Percentiles rank a stretch among this genome's conserved stretches.
Conservation (phyloP, 345 rosid genomes). For the Fremontodendron californicum region DNA sequence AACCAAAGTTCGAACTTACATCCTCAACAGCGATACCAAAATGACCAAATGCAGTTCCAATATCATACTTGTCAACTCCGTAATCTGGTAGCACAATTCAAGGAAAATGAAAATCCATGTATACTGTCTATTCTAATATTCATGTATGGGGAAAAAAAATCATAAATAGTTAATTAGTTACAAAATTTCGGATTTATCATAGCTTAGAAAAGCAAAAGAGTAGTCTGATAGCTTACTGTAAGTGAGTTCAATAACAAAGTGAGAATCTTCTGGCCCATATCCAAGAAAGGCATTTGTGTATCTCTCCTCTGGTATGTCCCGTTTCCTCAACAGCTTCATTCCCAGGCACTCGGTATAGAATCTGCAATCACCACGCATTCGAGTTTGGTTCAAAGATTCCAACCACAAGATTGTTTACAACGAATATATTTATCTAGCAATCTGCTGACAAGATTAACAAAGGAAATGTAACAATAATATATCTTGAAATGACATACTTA, state of each 20-base stretch:
- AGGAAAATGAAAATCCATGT: background rate
- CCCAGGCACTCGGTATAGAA: constrained; percentile 97
- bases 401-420: background rate
- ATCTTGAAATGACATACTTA: constrained; percentile 39
- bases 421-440: background rate
- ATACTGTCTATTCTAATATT: background rate
- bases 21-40: constrained; percentile 94
- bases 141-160: background rate
- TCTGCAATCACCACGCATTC: constrained; percentile 32
- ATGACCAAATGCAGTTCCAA: constrained; percentile 93
- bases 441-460: background rate
- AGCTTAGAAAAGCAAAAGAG: background rate
- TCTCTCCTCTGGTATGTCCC: constrained; percentile 97
- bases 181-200: background rate
- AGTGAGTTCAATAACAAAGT: constrained; percentile 90
- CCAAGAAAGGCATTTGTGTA: constrained; percentile 97
- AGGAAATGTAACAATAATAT: background rate
- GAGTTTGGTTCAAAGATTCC: background rate
- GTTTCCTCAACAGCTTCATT: constrained; percentile 93
- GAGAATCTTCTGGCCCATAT: constrained; percentile 97
- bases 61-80: constrained; percentile 89
- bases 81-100: constrained; percentile 54
- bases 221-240: constrained; percentile 52
- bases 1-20: constrained; percentile 44
- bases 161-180: background rate